Evolutionary conservation across 495 filamentous ascomycete genomes (phyloP), one percentile per base, ranked within the genome.

Genomic region (Podospora australis): DNA sequence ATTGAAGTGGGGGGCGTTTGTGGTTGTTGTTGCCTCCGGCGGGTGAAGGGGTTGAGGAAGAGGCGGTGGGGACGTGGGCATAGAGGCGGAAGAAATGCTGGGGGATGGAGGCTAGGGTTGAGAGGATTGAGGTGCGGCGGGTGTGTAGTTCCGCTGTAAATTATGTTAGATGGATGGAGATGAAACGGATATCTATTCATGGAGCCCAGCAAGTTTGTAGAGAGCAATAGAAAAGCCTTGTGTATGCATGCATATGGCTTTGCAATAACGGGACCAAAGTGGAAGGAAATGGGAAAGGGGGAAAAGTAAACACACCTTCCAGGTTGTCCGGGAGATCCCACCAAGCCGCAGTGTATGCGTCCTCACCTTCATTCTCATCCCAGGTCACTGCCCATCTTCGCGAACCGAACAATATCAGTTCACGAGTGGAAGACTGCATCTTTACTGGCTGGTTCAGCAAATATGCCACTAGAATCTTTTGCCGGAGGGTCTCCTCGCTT

Each of bases 41-140:
- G n/a, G n/a, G n/a, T n/a, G n/a, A n/a, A n/a, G n/a, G n/a, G n/a
- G n/a, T n/a, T n/a, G n/a, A n/a, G n/a, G n/a, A n/a, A n/a, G n/a
- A n/a, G n/a, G n/a, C n/a, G 25, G 9, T 6, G 32, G 77, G 66
- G n/a, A n/a, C n/a, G 10, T 79, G 82, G 4, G 71, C 74, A 63
- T 90, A 95, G 0, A 83, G 69, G 10, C 70, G 63, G 8, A 92
- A 65, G 52, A 91, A 91, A 56, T 90, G 78, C 0, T 73, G 72
- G 56, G 84, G 87, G 1, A 94, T 65, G 0, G 88, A 90, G 25
- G 83, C 78, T 30, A 96, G 73, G 0, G 86, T 89, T 48, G 84
- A 78, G 13, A 95, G 66, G 22, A 92, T 72, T 57, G 75, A 82
- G 36, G 81, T 74, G 1, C 87, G 80, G 4, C 89, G 79, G 53